phyloP scores from a whole-genome alignment of 306 rosid species.

The Corylus heterophylla region DNA sequence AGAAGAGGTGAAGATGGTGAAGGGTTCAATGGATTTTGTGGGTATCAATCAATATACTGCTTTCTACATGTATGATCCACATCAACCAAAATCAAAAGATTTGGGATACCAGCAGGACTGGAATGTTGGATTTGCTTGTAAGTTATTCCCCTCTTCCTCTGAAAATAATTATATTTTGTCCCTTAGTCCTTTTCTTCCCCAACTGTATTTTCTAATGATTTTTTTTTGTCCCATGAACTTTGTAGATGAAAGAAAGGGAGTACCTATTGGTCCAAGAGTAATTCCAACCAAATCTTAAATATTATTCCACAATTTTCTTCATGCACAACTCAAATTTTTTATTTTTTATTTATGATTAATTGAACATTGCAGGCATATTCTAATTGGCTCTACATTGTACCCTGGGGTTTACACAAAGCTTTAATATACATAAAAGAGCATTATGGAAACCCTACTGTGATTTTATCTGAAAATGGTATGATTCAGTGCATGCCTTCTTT shows the following conservation, averaged over 20 bases:
- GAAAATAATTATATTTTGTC: neutral
- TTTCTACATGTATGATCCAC: constrained; percentile 65
- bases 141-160: constrained; percentile 34
- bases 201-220: constrained; percentile 4
- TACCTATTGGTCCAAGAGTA: constrained; percentile 81
- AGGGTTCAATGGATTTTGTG: constrained; percentile 75
- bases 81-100: constrained; percentile 44
- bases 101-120: constrained; percentile 83
- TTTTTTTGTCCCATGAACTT: constrained; percentile 15
- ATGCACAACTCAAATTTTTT: constrained; percentile 9
- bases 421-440: constrained; percentile 65
- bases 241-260: constrained; percentile 80
- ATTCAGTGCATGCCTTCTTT: neutral
- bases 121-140: constrained; percentile 86
- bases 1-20: constrained; percentile 77
- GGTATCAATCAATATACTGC: constrained; percentile 89
- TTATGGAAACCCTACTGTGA: constrained; percentile 75
- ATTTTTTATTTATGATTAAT: constrained; percentile 1
- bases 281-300: constrained; percentile 18
- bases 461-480: constrained; percentile 89
- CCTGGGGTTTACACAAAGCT: constrained; percentile 94
- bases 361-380: constrained; percentile 63
- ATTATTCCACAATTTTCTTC: neutral
- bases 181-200: neutral
- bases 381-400: constrained; percentile 86